Evolutionary conservation across 768 basidiomycete genomes (phyloP).

Genomic region (Tylopilus vinaceipallidus): DNA sequence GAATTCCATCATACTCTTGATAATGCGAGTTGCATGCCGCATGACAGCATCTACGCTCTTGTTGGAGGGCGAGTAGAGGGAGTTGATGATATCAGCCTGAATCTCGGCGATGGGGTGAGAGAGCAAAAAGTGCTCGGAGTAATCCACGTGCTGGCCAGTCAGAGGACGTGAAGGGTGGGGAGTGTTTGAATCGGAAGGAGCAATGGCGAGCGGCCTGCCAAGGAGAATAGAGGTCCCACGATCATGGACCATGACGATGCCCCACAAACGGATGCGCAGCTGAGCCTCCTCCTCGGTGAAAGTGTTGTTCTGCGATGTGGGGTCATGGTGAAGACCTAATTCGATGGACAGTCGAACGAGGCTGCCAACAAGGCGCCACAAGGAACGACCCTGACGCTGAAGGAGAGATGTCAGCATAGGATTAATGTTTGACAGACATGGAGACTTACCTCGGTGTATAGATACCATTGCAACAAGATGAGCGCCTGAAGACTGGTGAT

Average conservation of each 20-base stretch:
- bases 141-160: constrained; percentile 38
- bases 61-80: constrained; percentile 74
- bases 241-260: constrained; percentile 81
- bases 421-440: background rate
- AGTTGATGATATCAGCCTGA: constrained; percentile 87
- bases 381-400: constrained; percentile 83
- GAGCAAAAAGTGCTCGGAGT: constrained; percentile 78
- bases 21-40: constrained; percentile 75
- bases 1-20: constrained; percentile 73
- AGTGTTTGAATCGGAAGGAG: constrained; percentile 81
- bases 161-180: constrained; percentile 58
- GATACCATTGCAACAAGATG: constrained; percentile 84
- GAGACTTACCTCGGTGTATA: constrained; percentile 75
- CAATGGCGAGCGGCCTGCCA: constrained; percentile 79
- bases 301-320: constrained; percentile 53
- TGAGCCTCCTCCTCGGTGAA: constrained; percentile 79
- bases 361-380: constrained; percentile 87
- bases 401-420: constrained; percentile 9
- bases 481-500: constrained; percentile 81
- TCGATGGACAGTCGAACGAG: constrained; percentile 81
- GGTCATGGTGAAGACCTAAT: constrained; percentile 85
- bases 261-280: constrained; percentile 80
- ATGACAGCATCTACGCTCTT: constrained; percentile 69
- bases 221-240: constrained; percentile 86
- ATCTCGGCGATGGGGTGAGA: constrained; percentile 78